phyloP scores from a whole-genome alignment of 768 basidiomycete genomes.

The Hemileccinum rubropunctum region DNA sequence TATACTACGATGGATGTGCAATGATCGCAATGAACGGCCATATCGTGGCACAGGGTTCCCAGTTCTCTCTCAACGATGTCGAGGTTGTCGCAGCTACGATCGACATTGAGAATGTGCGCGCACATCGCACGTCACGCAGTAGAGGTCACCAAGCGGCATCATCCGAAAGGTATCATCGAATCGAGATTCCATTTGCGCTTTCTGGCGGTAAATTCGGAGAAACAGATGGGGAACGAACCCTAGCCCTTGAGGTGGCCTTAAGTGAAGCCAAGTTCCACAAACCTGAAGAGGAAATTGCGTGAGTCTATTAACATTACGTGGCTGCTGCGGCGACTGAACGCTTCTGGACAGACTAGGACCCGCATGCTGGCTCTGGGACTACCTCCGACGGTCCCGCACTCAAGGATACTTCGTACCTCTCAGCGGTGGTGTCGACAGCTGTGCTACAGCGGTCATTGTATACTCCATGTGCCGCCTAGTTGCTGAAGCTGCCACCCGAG shows the following conservation, averaged over 20 bases:
- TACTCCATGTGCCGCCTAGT: constrained; percentile 96
- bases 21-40: constrained; percentile 95
- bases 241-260: constrained; percentile 47
- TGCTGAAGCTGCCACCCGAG: constrained; percentile 66
- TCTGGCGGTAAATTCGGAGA: constrained; percentile 73
- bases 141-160: constrained; percentile 87
- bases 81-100: constrained; percentile 96
- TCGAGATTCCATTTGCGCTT: constrained; percentile 78
- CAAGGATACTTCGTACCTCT: constrained; percentile 96
- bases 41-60: constrained; percentile 91
- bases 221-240: constrained; percentile 49
- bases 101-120: constrained; percentile 94
- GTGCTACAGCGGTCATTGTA: constrained; percentile 94
- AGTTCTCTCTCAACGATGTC: constrained; percentile 94
- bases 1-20: constrained; percentile 97
- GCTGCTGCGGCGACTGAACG: neutral
- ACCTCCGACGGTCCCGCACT: constrained; percentile 87
- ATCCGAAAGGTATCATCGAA: constrained; percentile 72
- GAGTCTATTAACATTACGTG: constrained; percentile 25
- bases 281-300: constrained; percentile 99
- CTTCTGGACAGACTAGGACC: constrained; percentile 71
- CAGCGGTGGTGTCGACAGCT: constrained; percentile 96
- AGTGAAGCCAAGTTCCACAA: constrained; percentile 55
- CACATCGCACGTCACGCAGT: constrained; percentile 81
- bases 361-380: constrained; percentile 99